A percentile compares a stretch with the other conserved stretches of the same genome.
phyloP scores from a whole-genome alignment of 306 rosid genomes.

The Canavalia ensiformis region DNA sequence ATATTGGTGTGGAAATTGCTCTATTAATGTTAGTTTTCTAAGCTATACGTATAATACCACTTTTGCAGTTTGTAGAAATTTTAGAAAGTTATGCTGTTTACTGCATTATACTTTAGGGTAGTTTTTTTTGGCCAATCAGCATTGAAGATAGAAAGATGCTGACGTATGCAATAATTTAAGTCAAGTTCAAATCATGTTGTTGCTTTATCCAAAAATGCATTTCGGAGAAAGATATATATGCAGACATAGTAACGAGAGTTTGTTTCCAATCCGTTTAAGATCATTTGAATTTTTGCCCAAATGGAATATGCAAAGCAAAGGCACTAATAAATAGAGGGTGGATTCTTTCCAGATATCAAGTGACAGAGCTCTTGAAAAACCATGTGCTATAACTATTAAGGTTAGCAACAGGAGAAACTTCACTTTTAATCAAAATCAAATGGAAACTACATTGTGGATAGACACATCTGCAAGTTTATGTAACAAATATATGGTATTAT shows the following conservation, averaged over 20 bases:
- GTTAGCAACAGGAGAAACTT: neutral
- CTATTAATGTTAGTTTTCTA: neutral
- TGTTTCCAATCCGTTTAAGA: slow-evolving; percentile 18
- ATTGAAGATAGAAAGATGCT: slow-evolving; percentile 13
- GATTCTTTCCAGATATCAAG: slow-evolving; percentile 4
- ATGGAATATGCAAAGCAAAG: neutral
- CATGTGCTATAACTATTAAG: slow-evolving; percentile 1
- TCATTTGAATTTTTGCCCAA: slow-evolving; percentile 35
- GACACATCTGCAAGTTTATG: slow-evolving; percentile 26
- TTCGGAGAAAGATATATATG: neutral
- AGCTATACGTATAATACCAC: neutral
- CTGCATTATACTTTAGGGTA: slow-evolving; percentile 7
- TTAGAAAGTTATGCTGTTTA: neutral
- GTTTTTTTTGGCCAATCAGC: neutral
- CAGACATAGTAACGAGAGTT: slow-evolving; percentile 25
- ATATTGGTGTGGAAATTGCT: neutral
- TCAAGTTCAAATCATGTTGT: slow-evolving; percentile 32
- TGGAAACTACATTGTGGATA: slow-evolving; percentile 38
- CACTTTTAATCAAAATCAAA: slow-evolving; percentile 21
- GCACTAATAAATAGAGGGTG: neutral
- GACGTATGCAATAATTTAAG: slow-evolving; percentile 37
- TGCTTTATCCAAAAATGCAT: slow-evolving; percentile 30
- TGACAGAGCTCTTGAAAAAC: slow-evolving; percentile 7
- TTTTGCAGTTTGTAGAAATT: neutral
- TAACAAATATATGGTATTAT: slow-evolving; percentile 7